Evolutionary conservation across 192 early-diverging fungal species (phyloP), one percentile per base, ranked within the genome.

Genomic region (Coemansia sp.): DNA sequence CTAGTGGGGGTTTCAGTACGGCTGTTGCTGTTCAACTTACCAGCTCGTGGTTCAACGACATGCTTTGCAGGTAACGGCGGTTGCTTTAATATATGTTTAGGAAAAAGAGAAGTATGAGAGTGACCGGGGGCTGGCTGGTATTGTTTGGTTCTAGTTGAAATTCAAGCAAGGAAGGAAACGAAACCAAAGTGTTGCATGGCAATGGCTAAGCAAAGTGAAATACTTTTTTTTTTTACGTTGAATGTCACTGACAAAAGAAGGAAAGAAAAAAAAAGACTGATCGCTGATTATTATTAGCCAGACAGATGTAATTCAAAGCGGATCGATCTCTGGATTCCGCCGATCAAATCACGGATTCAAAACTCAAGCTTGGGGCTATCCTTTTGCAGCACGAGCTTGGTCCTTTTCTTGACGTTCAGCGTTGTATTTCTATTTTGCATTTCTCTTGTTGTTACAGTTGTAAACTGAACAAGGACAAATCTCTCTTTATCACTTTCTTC

Each of bases 11-110:
- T 32, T 32, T 32, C 1, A 32, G 32, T 32, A 4, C 32, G 2
- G 32, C 4, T 50, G 48, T 50, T 12, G 11, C n/a, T 17, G 48
- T 3, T 53, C 7, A 16, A 67, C 69, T 71, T 79, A 74, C 77
- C 46, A 74, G 69, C 13, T 79, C 65, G 65, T 68, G 72, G 77
- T 74, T 72, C 7, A 79, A 68, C 48, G 71, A 65, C 77, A 79
- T 79, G 17, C 5, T 63, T 65, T 42, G 42, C 22, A 61, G 40
- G 38, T 22, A 7, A 25, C 9, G 41, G 43, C 19, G 16, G 19
- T 61, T 53, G 50, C 17, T 22, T 25, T 7, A 9, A 53, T 13
- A 63, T n/a, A 41, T 45, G 58, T 63, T 63, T 39, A n/a, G 38
- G 48, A 50, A 32, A 41, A 13, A 44, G 8, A 39, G 53, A n/a